Evolutionary conservation across 805 yeast genomes (phyloP).

Genomic region (Yarrowia sp.): DNA sequence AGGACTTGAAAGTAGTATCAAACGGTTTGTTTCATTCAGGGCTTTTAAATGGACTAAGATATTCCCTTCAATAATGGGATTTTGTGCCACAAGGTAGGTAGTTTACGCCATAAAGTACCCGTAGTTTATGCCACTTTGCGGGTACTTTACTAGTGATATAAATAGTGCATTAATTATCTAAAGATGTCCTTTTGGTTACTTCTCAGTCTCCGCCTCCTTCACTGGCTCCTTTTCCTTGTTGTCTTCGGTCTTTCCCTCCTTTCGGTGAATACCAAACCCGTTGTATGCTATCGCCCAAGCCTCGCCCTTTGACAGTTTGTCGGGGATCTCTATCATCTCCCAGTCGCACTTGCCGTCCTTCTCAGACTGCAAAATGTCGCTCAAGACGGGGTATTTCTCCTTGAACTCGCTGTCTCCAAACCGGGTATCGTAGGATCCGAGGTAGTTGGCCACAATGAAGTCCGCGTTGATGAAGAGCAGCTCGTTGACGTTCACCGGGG

Average conservation of each 20-base stretch:
- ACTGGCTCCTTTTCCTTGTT: neutral
- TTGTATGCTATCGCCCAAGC: slow-evolving; percentile 39
- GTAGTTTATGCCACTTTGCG: too few relatives aligned
- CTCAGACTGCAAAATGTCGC: slow-evolving; percentile 39
- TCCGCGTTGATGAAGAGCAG: neutral
- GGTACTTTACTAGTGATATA: too few relatives aligned
- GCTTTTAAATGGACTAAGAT: too few relatives aligned
- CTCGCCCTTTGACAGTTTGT: slow-evolving; percentile 29
- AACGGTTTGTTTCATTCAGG: too few relatives aligned
- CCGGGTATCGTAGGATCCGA: slow-evolving; percentile 53
- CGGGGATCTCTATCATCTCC: slow-evolving; percentile 28
- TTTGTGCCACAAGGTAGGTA: too few relatives aligned
- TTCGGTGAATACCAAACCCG: slow-evolving; percentile 35
- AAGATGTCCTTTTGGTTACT: too few relatives aligned
- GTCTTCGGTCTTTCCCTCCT: neutral
- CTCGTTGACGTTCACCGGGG: slow-evolving; percentile 48
- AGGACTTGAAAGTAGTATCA: too few relatives aligned
- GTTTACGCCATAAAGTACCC: too few relatives aligned
- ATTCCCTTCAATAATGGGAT: too few relatives aligned
- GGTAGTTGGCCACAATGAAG: slow-evolving; percentile 48
- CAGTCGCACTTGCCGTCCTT: slow-evolving; percentile 22
- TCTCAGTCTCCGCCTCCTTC: neutral
- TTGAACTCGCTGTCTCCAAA: slow-evolving; percentile 45
- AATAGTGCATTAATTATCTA: neutral
- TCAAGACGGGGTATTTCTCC: slow-evolving; percentile 46